These are phyloP conservation scores for Rosellinia necatrix DNA, from an alignment of 2,329 filamentous ascomycete species.

Conservation along the genomic window DNA sequence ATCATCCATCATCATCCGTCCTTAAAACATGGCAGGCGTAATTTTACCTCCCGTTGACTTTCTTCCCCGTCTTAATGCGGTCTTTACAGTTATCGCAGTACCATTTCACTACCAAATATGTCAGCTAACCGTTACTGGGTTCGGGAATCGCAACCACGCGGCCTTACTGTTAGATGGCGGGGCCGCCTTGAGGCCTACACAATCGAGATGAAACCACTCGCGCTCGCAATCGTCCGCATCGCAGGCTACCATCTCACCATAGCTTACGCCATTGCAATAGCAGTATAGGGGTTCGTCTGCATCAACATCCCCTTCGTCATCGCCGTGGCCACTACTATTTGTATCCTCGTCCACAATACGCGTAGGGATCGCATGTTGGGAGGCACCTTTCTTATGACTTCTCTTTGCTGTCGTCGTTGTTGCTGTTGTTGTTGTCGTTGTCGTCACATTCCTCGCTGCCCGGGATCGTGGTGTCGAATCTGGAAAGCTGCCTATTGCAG, in stretches of 20 bases:
- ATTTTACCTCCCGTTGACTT: slow-evolving; percentile 51
- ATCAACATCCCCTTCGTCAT: slow-evolving; percentile 65
- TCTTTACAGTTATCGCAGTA: slow-evolving; percentile 81
- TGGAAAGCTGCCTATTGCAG: slow-evolving; percentile 62
- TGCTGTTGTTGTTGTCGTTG: slow-evolving; percentile 54
- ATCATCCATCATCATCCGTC: not conserved
- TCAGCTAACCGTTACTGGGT: slow-evolving; percentile 38
- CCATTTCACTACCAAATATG: slow-evolving; percentile 69
- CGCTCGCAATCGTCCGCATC: slow-evolving; percentile 73
- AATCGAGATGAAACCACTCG: slow-evolving; percentile 85
- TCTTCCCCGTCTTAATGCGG: slow-evolving; percentile 62
- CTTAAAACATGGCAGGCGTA: not conserved
- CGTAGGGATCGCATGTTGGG: slow-evolving; percentile 38
- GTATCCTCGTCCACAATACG: slow-evolving; percentile 50
- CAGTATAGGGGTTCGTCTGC: slow-evolving; percentile 77
- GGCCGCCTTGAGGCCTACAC: slow-evolving; percentile 77
- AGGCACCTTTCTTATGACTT: slow-evolving; percentile 63
- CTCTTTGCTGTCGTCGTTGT: slow-evolving; percentile 50
- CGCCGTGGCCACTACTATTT: slow-evolving; percentile 49
- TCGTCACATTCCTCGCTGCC: slow-evolving; percentile 52
- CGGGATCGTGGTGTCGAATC: slow-evolving; percentile 58
- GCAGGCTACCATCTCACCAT: slow-evolving; percentile 84
- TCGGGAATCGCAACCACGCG: not conserved
- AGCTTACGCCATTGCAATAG: slow-evolving; percentile 79
- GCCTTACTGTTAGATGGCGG: slow-evolving; percentile 75